Evolutionary conservation across 495 filamentous ascomycete genomes (phyloP).

Genomic region (Pyrenula massariospora): DNA sequence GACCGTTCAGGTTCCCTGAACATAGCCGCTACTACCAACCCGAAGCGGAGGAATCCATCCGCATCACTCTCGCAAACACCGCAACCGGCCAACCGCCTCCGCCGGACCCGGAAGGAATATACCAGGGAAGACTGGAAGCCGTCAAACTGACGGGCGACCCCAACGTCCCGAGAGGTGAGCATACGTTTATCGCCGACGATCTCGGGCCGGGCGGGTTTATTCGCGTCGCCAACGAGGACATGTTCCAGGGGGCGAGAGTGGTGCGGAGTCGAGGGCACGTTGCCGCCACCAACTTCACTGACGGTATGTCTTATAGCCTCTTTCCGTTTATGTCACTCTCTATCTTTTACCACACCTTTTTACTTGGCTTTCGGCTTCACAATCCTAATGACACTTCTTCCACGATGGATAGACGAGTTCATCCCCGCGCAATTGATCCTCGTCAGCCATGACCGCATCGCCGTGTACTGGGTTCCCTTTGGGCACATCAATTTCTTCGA

Average conservation of each 20-base stretch:
- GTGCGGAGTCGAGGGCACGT: conserved; percentile 69
- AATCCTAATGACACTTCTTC: neutral
- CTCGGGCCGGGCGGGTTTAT: conserved; percentile 51
- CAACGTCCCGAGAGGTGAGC: conserved; percentile 77
- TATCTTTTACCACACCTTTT: too few relatives aligned
- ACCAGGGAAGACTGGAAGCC: conserved; percentile 56
- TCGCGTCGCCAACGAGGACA: conserved; percentile 48
- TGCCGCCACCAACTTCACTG: conserved; percentile 53
- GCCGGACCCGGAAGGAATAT: conserved; percentile 7
- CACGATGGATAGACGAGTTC: conserved; percentile 58
- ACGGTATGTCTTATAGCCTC: conserved; percentile 40
- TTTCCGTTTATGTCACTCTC: too few relatives aligned
- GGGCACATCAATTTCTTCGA: conserved; percentile 72
- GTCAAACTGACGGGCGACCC: conserved; percentile 87
- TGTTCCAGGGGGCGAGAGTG: conserved; percentile 64
- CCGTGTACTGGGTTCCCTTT: conserved; percentile 72
- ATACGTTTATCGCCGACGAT: conserved; percentile 67
- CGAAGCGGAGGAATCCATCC: neutral
- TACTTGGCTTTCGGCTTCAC: too few relatives aligned
- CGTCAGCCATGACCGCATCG: conserved; percentile 62
- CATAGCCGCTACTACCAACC: conserved; percentile 1
- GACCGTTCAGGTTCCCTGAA: conserved; percentile 3
- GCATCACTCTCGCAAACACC: conserved; percentile 3
- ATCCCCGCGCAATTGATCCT: conserved; percentile 67
- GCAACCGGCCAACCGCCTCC: conserved; percentile 10